Conservation (phyloP, 2,329 filamentous ascomycete species). For the Cercospora sp. region DNA sequence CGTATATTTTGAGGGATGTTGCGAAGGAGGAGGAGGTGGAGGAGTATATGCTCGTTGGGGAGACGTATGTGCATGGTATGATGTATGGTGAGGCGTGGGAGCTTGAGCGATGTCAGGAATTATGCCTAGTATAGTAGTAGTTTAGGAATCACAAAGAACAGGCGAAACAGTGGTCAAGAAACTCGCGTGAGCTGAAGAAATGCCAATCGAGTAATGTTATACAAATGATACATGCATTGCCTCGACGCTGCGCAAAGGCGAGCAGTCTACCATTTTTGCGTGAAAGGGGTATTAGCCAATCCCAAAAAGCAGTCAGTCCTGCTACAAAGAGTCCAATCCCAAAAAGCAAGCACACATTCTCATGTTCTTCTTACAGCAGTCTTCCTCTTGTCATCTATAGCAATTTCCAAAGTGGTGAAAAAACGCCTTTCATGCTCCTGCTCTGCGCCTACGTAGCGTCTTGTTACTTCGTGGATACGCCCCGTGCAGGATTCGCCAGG, state of each 20-base stretch:
- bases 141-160: background rate
- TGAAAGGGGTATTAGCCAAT: slow-evolving; percentile 7
- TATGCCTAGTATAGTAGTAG: background rate
- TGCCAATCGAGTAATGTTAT: background rate
- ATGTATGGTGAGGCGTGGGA: slow-evolving; percentile 17
- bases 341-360: background rate
- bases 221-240: slow-evolving; percentile 4
- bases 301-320: slow-evolving; percentile 2
- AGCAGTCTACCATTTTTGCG: slow-evolving; percentile 1
- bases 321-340: background rate
- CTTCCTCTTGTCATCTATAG: background rate
- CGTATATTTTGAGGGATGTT: background rate
- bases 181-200: background rate
- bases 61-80: slow-evolving; percentile 10
- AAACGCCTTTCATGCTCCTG: slow-evolving; percentile 1
- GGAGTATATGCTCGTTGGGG: background rate
- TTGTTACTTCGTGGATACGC: background rate
- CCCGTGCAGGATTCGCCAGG: background rate
- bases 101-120: background rate
- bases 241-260: background rate
- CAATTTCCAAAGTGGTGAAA: background rate
- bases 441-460: slow-evolving; percentile 3
- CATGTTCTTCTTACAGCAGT: background rate
- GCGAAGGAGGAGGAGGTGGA: background rate
- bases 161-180: background rate